phyloP scores from a whole-genome alignment of 2,329 filamentous ascomycete species.

The Monilinia fructicola region DNA sequence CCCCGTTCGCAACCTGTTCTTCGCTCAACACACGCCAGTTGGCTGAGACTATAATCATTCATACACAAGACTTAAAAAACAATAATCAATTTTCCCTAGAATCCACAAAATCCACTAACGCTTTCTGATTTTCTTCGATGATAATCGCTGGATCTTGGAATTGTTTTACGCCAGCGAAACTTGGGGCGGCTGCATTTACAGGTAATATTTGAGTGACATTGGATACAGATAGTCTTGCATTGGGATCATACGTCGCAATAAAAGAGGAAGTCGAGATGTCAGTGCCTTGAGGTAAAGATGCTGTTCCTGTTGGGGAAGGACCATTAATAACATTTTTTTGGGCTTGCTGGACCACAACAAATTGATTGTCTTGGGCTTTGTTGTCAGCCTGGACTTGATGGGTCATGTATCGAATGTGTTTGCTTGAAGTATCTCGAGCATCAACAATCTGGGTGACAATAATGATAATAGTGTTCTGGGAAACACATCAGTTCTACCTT shows the following conservation, averaged over 20 bases:
- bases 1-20: too few species aligned
- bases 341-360: constrained; percentile 31
- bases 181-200: constrained; percentile 25
- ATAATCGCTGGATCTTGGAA: constrained; percentile 33
- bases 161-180: constrained; percentile 27
- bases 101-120: constrained; percentile 29
- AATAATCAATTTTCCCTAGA: background rate
- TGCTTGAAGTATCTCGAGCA: constrained; percentile 28
- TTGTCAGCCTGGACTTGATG: constrained; percentile 36
- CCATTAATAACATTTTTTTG: constrained; percentile 24
- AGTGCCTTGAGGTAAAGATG: constrained; percentile 16
- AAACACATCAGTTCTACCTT: constrained; percentile 24
- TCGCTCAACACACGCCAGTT: background rate
- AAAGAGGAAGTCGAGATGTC: background rate
- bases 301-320: constrained; percentile 2
- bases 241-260: constrained; percentile 25
- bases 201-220: constrained; percentile 31
- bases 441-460: constrained; percentile 37
- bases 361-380: constrained; percentile 22
- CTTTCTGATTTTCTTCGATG: constrained; percentile 31
- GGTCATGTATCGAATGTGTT: constrained; percentile 34
- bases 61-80: background rate
- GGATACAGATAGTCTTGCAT: constrained; percentile 18
- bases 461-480: constrained; percentile 38
- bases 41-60: background rate